Base-by-base conservation (phyloP, 352 stramenopile species). In the Vaucheria bursata region DNA sequence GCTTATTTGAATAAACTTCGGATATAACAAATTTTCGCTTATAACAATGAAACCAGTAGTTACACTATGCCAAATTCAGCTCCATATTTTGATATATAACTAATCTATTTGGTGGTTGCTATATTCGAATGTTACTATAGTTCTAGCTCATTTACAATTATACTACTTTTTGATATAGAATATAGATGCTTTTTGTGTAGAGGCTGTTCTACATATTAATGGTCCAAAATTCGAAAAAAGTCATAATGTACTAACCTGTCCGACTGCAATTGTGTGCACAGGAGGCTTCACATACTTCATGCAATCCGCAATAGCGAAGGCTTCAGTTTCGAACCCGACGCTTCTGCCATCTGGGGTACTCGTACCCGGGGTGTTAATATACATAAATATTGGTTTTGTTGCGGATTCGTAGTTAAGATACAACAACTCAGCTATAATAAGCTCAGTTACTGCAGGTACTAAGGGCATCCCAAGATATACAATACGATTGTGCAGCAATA, bases 391-490 rank as follows among this genome's bases (percentile, higher is more conserved):
- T 0, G 89, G 89, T 64, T 88, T 88, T 6, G 79, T 78, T 29
- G 84, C 85, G 12, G 83, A 86, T 83, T 93, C 89, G 73, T 92
- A 93, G 74, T 93, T 93, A 1, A 93, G 81, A 77, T 92, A 92
- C n/a, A 92, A 79, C 0, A 93, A 82, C 85, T 81, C 88, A 0
- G 89, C 89, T 78, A 93, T 90, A 35, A 93, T 86, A 25, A 94
- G 80, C 85, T 94, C 90, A 39, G 90, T 94, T 0, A 94, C 90
- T 6, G 89, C 88, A 31, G 89, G 87, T 8, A 94, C 90, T 12
- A 94, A 76, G 59, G 90, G 88, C 90, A 94, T 94, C 66, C 90
- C 90, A 75, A 94, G 88, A 86, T 94, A 94, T 37, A 94, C 88
- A 75, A 94, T 94, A 74, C 90, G 86, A 77, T 93, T 94, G 83